Conservation (phyloP, 495 filamentous ascomycete genomes). For the Amniculicola lignicola region DNA sequence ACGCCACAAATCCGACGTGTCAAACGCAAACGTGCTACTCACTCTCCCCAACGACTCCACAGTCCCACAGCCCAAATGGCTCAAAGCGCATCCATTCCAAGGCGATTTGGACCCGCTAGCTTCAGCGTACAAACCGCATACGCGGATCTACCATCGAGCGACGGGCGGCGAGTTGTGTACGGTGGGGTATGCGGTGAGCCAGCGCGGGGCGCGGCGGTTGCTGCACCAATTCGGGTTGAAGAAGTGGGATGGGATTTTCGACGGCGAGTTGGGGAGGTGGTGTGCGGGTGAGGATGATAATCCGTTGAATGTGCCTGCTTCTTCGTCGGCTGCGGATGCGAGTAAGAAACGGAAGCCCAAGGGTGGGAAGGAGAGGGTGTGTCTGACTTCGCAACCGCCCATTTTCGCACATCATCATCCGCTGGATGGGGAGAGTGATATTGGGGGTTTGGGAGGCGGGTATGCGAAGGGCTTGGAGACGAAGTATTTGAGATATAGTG, state of each 20-base stretch:
- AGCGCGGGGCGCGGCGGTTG: constrained; percentile 43
- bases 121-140: constrained; percentile 18
- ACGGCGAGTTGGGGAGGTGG: constrained; percentile 50
- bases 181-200: constrained; percentile 25
- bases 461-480: constrained; percentile 44
- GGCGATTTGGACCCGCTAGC: constrained; percentile 19
- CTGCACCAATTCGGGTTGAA: constrained; percentile 50
- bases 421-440: constrained; percentile 46
- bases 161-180: constrained; percentile 43
- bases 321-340: neutral
- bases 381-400: constrained; percentile 49
- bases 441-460: constrained; percentile 39
- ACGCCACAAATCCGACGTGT: constrained; percentile 4
- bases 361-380: constrained; percentile 34
- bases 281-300: constrained; percentile 40
- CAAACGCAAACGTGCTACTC: constrained; percentile 12
- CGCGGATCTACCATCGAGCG: constrained; percentile 25
- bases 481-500: constrained; percentile 51
- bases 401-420: constrained; percentile 49
- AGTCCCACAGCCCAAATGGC: constrained; percentile 9
- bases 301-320: neutral
- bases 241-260: constrained; percentile 45
- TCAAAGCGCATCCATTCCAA: constrained; percentile 33
- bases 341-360: constrained; percentile 22
- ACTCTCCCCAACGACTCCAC: constrained; percentile 26